A percentile compares a stretch with the other conserved stretches of the same genome.
Evolutionary conservation across 176 grass and related monocot species (phyloP).

Genomic region (Oryza officinalis): DNA sequence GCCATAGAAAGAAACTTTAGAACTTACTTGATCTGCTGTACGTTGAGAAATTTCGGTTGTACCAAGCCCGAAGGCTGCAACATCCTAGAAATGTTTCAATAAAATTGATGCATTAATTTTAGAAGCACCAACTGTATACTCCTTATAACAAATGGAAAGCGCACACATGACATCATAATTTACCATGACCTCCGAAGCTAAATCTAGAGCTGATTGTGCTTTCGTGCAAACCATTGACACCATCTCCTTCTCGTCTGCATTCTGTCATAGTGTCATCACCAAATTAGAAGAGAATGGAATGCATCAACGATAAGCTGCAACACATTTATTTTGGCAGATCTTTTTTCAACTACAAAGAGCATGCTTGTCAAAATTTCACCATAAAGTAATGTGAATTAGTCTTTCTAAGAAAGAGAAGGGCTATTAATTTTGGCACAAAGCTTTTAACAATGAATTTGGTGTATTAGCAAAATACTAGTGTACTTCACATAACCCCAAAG

Average conservation of each 20-base stretch:
- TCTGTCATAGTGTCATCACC: not conserved
- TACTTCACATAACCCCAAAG: too few species aligned
- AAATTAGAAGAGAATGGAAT: not conserved
- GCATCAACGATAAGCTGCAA: too few species aligned
- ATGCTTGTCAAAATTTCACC: too few species aligned
- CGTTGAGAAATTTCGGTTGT: not conserved
- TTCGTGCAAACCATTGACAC: too few species aligned
- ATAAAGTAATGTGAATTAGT: too few species aligned
- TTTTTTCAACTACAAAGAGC: too few species aligned
- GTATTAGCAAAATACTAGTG: too few species aligned
- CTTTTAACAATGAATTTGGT: too few species aligned
- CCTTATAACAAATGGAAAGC: not conserved
- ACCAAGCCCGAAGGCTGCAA: not conserved
- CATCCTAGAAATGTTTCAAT: not conserved
- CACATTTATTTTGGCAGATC: too few species aligned
- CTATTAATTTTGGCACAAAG: too few species aligned
- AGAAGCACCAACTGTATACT: not conserved
- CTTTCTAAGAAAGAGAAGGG: too few species aligned
- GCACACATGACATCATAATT: not conserved
- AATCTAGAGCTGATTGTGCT: not conserved
- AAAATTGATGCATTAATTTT: not conserved
- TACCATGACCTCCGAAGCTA: not conserved
- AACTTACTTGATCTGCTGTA: not conserved
- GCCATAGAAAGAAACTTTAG: not conserved
- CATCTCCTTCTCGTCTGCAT: not conserved